These are phyloP conservation scores for Globisporangium yorkense DNA, from an alignment of 352 stramenopile species.

Conservation along the genomic window DNA sequence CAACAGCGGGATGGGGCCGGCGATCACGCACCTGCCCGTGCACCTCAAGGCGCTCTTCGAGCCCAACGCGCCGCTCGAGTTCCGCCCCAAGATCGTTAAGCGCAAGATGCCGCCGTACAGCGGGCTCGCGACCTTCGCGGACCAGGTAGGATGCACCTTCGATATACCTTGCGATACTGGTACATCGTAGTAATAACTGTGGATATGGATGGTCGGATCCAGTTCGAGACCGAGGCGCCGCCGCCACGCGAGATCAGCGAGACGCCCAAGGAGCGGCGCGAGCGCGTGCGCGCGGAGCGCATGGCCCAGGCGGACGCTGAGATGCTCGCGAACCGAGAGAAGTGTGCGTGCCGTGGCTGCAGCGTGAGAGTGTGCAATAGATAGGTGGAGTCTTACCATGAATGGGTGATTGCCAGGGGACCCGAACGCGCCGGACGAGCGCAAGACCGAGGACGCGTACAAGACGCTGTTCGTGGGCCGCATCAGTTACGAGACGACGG, in stretches of 20 bases:
- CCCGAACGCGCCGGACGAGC: constrained; percentile 45
- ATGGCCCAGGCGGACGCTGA: constrained; percentile 54
- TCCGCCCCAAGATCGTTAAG: constrained; percentile 70
- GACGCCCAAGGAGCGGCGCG: constrained; percentile 70
- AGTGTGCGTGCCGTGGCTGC: constrained; percentile 32
- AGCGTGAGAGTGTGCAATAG: neutral
- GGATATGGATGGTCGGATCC: neutral
- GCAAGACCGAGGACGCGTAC: constrained; percentile 90
- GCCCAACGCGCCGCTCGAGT: constrained; percentile 64
- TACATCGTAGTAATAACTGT: too few species aligned
- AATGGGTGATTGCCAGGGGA: constrained; percentile 28
- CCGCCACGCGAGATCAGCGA: constrained; percentile 55
- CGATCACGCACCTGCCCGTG: constrained; percentile 72
- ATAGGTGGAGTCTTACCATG: neutral
- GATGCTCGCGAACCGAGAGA: constrained; percentile 47
- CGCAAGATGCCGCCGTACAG: constrained; percentile 85
- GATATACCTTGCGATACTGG: too few species aligned
- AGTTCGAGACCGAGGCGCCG: constrained; percentile 63
- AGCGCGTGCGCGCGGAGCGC: constrained; percentile 56
- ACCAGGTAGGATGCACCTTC: constrained; percentile 15
- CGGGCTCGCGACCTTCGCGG: constrained; percentile 37
- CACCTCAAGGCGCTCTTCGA: constrained; percentile 82
- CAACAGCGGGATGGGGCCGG: constrained; percentile 79
- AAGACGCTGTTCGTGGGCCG: constrained; percentile 98
- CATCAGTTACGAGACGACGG: constrained; percentile 97